Evolutionary conservation across 2,329 filamentous ascomycete genomes (phyloP), one percentile per base, ranked within the genome.

Genomic region (Beauveria bassiana): DNA sequence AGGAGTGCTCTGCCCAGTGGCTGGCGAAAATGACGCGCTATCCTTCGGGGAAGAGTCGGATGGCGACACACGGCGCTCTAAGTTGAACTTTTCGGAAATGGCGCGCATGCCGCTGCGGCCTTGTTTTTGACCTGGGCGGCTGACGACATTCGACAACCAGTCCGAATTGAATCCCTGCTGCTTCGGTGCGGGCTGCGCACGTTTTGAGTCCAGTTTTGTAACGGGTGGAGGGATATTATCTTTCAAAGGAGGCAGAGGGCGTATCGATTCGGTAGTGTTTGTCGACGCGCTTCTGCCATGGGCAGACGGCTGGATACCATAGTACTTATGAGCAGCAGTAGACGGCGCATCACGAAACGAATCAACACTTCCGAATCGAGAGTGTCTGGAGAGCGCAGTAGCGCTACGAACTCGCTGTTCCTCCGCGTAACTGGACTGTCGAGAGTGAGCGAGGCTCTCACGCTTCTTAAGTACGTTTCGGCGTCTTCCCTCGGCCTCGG

Each of bases 381-480:
- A 93, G 69, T 93, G 90, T 64, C 88, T 82, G 59, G 86, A 87
- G 66, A 86, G 81, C 6, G 86, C 81, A 16, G 85, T 84, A 31
- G 81, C 85, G 66, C 83, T 88, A 65, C 88, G 81, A 62, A 87
- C 77, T 59, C 86, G 79, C 70, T 90, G 84, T 70, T 93, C 89
- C 59, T 93, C 89, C 5, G 87, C 80, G 70, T 91, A 89, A 74
- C 90, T 96, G 14, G 88, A 85, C 67, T 89, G 88, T 52, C 86
- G 82, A 43, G 88, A 86, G 72, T 91, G 85, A 53, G 62, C 74
- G 24, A 38, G 16, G 64, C 84, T 87, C 63, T 86, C 84, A 62
- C 90, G 87, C 76, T 95, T 96, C 73, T 90, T 91, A 65, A 97
- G 78, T 52, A 95, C 80, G 70, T 91, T 96, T 51, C 90, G 84